phyloP scores from a whole-genome alignment of 176 grass and related monocot species.

The Puya raimondii region DNA sequence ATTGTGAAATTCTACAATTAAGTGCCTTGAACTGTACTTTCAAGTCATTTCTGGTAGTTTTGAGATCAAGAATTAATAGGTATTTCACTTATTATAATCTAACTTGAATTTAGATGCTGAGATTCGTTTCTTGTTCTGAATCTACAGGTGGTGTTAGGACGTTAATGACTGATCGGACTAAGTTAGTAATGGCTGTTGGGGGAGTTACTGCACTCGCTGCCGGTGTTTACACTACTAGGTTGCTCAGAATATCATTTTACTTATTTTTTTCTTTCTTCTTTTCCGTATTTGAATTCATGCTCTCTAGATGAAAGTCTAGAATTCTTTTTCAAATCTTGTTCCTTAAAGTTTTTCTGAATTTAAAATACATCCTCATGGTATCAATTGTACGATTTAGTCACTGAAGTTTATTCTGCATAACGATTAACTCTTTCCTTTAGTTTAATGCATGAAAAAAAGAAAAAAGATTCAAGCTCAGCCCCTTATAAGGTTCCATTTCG shows the following conservation, averaged over 20 bases:
- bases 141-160: constrained; percentile 61
- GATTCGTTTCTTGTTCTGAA: constrained; percentile 26
- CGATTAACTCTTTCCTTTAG: too few relatives aligned
- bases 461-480: too few relatives aligned
- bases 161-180: constrained; percentile 72
- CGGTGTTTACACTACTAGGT: constrained; percentile 96
- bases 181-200: constrained; percentile 76
- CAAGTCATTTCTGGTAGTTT: too few relatives aligned
- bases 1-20: too few relatives aligned
- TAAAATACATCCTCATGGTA: neutral
- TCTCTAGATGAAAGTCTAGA: neutral
- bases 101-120: neutral
- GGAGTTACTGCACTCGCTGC: constrained; percentile 80
- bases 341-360: neutral
- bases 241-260: constrained; percentile 15
- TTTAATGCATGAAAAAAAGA: too few relatives aligned
- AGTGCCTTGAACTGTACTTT: too few relatives aligned
- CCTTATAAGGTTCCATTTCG: too few relatives aligned
- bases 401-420: too few relatives aligned
- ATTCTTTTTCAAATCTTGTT: neutral
- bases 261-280: constrained; percentile 9
- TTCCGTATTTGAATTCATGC: neutral
- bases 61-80: too few relatives aligned
- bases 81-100: too few relatives aligned
- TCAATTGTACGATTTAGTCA: neutral